phyloP scores from a whole-genome alignment of 306 rosid genomes.

The Oemleria cerasiformis region DNA sequence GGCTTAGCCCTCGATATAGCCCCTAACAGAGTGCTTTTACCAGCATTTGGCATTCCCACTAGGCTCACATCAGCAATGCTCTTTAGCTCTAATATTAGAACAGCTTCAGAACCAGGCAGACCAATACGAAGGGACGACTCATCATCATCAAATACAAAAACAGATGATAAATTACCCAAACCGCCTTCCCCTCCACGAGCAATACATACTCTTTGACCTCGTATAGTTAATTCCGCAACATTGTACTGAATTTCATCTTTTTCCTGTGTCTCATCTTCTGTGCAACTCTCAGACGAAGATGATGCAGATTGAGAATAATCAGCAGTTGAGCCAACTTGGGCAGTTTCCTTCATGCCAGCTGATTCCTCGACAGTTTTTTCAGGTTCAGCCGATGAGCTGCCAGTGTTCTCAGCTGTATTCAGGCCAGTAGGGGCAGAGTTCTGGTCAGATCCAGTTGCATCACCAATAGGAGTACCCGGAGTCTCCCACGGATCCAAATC shows the following conservation, averaged over 20 bases:
- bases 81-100: conserved; percentile 80
- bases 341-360: conserved; percentile 21
- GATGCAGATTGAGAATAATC: conserved; percentile 31
- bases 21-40: conserved; percentile 91
- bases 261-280: conserved; percentile 32
- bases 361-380: conserved; percentile 30
- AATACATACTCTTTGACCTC: conserved; percentile 60
- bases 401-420: conserved; percentile 25
- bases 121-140: conserved; percentile 47
- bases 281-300: conserved; percentile 32
- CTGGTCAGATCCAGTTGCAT: conserved; percentile 27
- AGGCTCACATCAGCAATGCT: conserved; percentile 92
- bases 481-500: conserved; percentile 87
- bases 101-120: conserved; percentile 60
- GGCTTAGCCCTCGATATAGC: conserved; percentile 88
- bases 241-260: conserved; percentile 50
- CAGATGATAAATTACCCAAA: conserved; percentile 46
- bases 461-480: conserved; percentile 66
- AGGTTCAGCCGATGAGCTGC: conserved; percentile 21
- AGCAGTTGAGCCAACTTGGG: conserved; percentile 20
- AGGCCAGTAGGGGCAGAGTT: conserved; percentile 24
- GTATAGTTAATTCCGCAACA: conserved; percentile 76
- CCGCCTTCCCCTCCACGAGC: conserved; percentile 89
- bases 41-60: conserved; percentile 98
- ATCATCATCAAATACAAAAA: conserved; percentile 36